Evolutionary conservation across 1,284 basidiomycete species (phyloP), one percentile per base, ranked within the genome.

Genomic region (Neolentinus lepideus): DNA sequence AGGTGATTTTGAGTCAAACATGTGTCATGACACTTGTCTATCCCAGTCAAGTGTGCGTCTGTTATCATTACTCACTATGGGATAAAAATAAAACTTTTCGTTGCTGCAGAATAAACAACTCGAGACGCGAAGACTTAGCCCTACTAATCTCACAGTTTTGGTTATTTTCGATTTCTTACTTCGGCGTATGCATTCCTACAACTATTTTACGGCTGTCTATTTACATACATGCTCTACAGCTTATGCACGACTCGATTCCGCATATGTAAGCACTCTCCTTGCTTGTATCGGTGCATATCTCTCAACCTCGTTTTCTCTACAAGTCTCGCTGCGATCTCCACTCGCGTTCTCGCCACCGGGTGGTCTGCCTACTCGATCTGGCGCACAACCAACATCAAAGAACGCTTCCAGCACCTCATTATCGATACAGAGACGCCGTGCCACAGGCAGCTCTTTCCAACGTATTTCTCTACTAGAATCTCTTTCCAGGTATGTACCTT

Each of bases 121-220:
- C 74, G 4, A 70, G 68, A 26, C 71, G 79, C 8, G 81, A 84
- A 60, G 80, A 82, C 55, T 62, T 79, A 2, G 72, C 79, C 1
- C 71, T 79, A 54, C 67, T 83, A 16, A 67, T 72, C 16, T 67
- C 80, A 3, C 81, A 84, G 58, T 77, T 84, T 62, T 84, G 81
- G 81, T 70, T 84, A 2, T 71, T 84, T 25, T 73, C 71, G 0
- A 72, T 84, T n/a, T 81, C 81, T 1, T 60, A 78, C 16, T 69
- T 78, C 51, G 79, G 77, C 2, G 67, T 72, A 58, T 52, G 66
- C 65, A 10, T 25, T 14, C 9, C 46, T 52, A 21, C n/a, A 19
- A 8, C 3, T 16, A 1, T 22, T 19, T 19, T 38, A 19, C 31
- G 11, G 16, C 21, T 29, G 10, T 19, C 27, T 50, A 14, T 35